Evolutionary conservation across 2,329 filamentous ascomycete species (phyloP), one percentile per base, ranked within the genome.

Genomic region (Aspergillus fructus): DNA sequence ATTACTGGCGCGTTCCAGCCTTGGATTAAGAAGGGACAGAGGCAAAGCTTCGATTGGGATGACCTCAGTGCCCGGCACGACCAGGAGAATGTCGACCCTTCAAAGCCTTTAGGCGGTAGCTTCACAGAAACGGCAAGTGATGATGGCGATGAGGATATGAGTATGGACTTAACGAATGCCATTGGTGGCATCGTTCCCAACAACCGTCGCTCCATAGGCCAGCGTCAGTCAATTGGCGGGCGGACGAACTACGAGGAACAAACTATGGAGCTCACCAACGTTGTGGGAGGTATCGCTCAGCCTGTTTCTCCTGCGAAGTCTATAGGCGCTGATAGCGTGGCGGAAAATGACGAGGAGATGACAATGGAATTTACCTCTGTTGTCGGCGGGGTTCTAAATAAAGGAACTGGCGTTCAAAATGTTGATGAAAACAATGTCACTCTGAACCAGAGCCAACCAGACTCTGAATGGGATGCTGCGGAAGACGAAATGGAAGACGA

Each of bases 101-200:
- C 74, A 40, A 66, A 68, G n/a, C 50, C 33, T 33, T 41, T 56
- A 7, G 24, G 61, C 49, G 46, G 59, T 11, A 57, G 45, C 15
- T 3, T 46, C 41, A 45, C 56, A 15, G 59, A 66, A 61, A 55
- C 59, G 60, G 24, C 72, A 72, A 58, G 75, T 79, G 51, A 79
- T 23, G 70, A 76, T 5, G 79, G 82, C 23, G 82, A 83, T 19
- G 83, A 85, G 62, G 90, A 93, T 40, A 87, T 96, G 81, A 94
- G 91, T 21, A 97, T 97, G 93, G 93, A 97, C 66, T 90, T 97
- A 7, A 97, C 93, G 2, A 86, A 85, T 54, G 90, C 86, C 8
- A 80, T 96, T 53, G 93, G 93, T 8, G 85, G 88, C 3, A 97
- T 97, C 53, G 74, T 96, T 19, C 77, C 81, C 5, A 80, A 61